Base-by-base conservation (phyloP, 1,139 yeast species). In the Suhomyces terraborum region DNA sequence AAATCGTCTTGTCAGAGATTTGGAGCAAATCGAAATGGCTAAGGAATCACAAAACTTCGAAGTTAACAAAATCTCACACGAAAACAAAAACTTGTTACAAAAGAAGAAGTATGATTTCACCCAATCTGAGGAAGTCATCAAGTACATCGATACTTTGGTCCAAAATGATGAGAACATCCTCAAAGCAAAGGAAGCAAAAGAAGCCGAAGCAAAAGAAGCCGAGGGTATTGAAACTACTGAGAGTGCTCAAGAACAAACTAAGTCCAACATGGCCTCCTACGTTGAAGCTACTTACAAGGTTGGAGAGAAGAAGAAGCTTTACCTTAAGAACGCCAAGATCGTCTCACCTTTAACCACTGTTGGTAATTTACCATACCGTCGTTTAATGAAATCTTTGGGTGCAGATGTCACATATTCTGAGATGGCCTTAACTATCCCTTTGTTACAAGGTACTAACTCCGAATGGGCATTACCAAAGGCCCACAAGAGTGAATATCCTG, bases 381-480 rank as follows among this genome's bases (percentile, higher is more conserved):
- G 98, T 51, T 74, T 94, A 45, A 93, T 94, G 97, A 86, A 84
- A 56, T 75, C 84, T 1, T 67, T 88, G 27, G 98, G 98, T 19
- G 96, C 96, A 5, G 98, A 93, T 56, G 78, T 91, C 12, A 93
- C 98, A 0, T 93, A 88, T 61, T 79, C 93, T 35, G 99, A 93
- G 66, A 94, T 93, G 98, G 98, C 98, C 0, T 74, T 93, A 31
- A 69, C 89, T 1, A 69, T 87, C 35, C 97, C 98, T 1, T 69
- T 93, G 41, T 69, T 93, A 31, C 95, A 88, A 59, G 98, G 97
- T 14, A 79, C 84, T 28, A 88, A 88, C 58, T 80, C 95, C 2
- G 99, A 93, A 64, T 93, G 99, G 99, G 99, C 99, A 0, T 72
- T 93, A 38, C 89, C 97, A 20, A 85, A 93, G 55, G 95, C 96